These are phyloP conservation scores for Populus tremula DNA, from an alignment of 345 rosid genomes.

Conservation along the genomic window DNA sequence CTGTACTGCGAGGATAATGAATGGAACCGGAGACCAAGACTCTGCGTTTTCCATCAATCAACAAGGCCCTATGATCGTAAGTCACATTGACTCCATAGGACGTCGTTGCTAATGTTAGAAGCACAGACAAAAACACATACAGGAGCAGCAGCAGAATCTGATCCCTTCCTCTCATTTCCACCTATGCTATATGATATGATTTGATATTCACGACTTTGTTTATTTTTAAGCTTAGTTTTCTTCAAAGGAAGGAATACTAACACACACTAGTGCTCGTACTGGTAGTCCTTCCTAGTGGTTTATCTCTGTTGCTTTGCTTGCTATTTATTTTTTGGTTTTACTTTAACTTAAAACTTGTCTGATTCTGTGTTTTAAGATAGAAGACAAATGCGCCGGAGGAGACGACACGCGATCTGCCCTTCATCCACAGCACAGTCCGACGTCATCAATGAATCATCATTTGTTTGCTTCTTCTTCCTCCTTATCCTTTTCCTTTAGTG, in stretches of 20 bases:
- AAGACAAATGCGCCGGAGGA: not conserved
- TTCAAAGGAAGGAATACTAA: too few relatives aligned
- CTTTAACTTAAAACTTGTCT: not conserved
- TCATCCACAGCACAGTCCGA: not conserved
- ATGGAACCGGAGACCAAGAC: constrained; percentile 85
- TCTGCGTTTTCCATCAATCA: constrained; percentile 71
- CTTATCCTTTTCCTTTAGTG: too few relatives aligned
- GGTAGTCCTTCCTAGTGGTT: not conserved
- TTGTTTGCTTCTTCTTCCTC: too few relatives aligned
- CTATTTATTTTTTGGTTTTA: not conserved
- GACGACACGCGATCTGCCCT: constrained; percentile 5
- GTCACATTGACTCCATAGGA: constrained; percentile 58
- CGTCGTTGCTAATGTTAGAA: constrained; percentile 28
- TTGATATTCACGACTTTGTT: too few relatives aligned
- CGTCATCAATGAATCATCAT: too few relatives aligned
- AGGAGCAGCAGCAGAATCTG: constrained; percentile 15
- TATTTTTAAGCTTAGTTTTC: too few relatives aligned
- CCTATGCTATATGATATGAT: too few relatives aligned
- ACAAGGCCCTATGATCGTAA: constrained; percentile 74
- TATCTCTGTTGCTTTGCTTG: not conserved
- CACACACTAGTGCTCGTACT: too few relatives aligned
- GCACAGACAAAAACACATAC: constrained; percentile 13
- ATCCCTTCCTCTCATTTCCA: constrained; percentile 5
- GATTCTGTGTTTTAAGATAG: not conserved
- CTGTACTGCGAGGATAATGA: constrained; percentile 95